Conservation (phyloP, 2,329 filamentous ascomycete species). For the Drechslerella coelobrocha region DNA sequence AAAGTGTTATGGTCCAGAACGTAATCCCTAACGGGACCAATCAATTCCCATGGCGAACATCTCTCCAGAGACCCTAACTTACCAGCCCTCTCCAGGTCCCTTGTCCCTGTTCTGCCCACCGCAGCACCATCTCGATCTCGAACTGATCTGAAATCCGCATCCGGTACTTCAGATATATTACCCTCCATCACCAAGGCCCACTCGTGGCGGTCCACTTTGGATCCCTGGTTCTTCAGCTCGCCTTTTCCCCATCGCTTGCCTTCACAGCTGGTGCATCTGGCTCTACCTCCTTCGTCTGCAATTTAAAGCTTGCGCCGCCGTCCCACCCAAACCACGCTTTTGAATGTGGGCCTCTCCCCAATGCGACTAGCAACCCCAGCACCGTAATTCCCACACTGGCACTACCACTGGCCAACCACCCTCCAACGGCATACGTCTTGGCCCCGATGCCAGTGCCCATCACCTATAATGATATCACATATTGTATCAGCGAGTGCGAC, state of each 20-base stretch:
- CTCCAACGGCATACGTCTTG: conserved; percentile 64
- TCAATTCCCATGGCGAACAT: too few species aligned
- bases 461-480: conserved; percentile 26
- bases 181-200: conserved; percentile 17
- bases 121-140: conserved; percentile 32
- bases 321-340: conserved; percentile 68
- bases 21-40: too few species aligned
- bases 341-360: conserved; percentile 65
- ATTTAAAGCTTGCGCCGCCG: conserved; percentile 63
- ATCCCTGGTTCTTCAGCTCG: conserved; percentile 18
- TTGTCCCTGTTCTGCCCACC: conserved; percentile 1
- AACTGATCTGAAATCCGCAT: conserved; percentile 29
- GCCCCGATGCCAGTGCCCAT: conserved; percentile 62
- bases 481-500: neutral
- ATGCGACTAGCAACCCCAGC: conserved; percentile 61
- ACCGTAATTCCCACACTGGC: conserved; percentile 66
- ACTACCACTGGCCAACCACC: conserved; percentile 67
- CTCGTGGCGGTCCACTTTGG: neutral
- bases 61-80: too few species aligned
- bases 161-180: conserved; percentile 24
- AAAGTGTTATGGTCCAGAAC: too few species aligned
- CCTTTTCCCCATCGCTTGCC: conserved; percentile 9
- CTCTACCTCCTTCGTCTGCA: conserved; percentile 29
- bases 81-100: conserved; percentile 15
- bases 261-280: neutral